Conservation (phyloP, 2,329 filamentous ascomycete species). For the Emergomyces pasteurianus region DNA sequence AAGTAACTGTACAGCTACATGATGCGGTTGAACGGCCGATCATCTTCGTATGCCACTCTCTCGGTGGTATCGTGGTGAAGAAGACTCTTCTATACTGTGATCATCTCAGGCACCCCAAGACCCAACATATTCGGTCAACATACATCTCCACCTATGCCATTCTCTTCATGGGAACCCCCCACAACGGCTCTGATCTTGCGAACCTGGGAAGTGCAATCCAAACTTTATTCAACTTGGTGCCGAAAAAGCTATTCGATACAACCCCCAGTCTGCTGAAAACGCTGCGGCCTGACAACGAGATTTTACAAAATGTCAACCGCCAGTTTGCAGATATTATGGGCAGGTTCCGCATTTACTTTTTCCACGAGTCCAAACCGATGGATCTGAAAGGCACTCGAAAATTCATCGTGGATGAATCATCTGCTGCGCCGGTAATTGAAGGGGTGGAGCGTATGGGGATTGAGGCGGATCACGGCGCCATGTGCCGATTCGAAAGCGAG, state of each 20-base stretch:
- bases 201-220: conserved; percentile 57
- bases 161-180: conserved; percentile 66
- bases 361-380: conserved; percentile 61
- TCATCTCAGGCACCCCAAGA: conserved; percentile 42
- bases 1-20: conserved; percentile 22
- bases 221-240: conserved; percentile 53
- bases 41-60: conserved; percentile 63
- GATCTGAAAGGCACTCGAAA: conserved; percentile 52
- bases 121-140: conserved; percentile 54
- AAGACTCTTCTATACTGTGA: conserved; percentile 56
- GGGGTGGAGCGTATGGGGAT: conserved; percentile 65
- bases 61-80: conserved; percentile 63
- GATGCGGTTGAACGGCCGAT: conserved; percentile 51
- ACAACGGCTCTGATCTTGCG: conserved; percentile 56
- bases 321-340: conserved; percentile 61
- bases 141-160: conserved; percentile 66
- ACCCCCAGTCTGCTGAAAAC: conserved; percentile 57
- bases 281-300: conserved; percentile 63
- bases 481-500: conserved; percentile 59
- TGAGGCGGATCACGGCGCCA: conserved; percentile 56
- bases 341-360: conserved; percentile 63
- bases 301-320: conserved; percentile 59
- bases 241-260: conserved; percentile 53
- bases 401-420: conserved; percentile 57
- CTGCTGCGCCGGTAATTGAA: conserved; percentile 56